Evolutionary conservation across 495 filamentous ascomycete genomes (phyloP).

Genomic region (Neurospora sublineolata): DNA sequence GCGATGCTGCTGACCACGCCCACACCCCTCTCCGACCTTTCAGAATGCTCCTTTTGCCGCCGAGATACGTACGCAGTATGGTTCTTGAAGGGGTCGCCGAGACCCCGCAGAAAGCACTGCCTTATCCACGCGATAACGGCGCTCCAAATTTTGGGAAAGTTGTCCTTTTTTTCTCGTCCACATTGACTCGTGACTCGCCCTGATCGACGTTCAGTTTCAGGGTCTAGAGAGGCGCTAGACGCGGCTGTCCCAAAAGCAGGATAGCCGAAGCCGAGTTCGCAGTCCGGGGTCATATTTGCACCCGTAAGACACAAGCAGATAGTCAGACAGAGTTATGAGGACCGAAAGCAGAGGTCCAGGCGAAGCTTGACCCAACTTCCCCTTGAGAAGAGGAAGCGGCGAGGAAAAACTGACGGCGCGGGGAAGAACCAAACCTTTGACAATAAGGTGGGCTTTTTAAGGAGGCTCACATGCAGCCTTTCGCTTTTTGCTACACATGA

Average conservation of each 20-base stretch:
- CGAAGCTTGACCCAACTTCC: neutral
- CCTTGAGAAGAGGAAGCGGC: neutral
- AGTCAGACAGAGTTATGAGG: neutral
- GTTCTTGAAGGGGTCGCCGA: neutral
- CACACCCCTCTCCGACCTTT: slow-evolving; percentile 21
- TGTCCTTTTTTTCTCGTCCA: neutral
- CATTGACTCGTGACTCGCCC: neutral
- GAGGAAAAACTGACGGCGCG: neutral
- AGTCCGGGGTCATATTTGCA: neutral
- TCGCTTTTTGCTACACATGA: neutral
- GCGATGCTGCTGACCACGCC: slow-evolving; percentile 1
- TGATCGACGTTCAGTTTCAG: neutral
- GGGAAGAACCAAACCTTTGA: neutral
- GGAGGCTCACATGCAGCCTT: neutral
- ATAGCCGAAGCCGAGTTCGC: neutral
- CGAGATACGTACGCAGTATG: slow-evolving; percentile 5
- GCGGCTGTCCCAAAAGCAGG: neutral
- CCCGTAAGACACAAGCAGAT: neutral
- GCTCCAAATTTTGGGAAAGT: neutral
- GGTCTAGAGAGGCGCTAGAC: neutral
- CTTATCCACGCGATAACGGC: neutral
- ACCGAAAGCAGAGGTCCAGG: neutral
- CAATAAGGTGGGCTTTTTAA: neutral
- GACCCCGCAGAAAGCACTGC: slow-evolving; percentile 1
- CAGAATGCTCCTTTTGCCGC: slow-evolving; percentile 35